Percentiles rank a stretch among this genome's conserved stretches.
Conservation (phyloP, 805 yeast genomes). For the Sugiyamaella boreocaroliniensis region DNA sequence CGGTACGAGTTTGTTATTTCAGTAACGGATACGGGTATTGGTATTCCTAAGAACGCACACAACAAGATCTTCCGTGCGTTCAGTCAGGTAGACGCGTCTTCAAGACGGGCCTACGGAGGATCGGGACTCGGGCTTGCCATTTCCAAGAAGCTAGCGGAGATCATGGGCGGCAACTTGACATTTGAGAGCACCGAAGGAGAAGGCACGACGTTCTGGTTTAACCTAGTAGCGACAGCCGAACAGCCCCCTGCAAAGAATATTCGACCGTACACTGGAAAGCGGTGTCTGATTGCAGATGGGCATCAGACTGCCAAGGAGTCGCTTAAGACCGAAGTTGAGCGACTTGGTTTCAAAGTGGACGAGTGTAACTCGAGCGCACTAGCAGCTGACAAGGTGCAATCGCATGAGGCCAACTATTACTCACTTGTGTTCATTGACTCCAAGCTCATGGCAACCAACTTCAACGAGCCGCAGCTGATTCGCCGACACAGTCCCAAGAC, state of each 20-base stretch:
- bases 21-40: conserved; percentile 49
- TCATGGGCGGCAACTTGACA: conserved; percentile 43
- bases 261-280: conserved; percentile 16
- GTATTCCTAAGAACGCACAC: conserved; percentile 42
- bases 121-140: conserved; percentile 47
- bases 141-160: conserved; percentile 41
- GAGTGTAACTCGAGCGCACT: conserved; percentile 19
- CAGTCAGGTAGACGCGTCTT: conserved; percentile 51
- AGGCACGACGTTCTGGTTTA: conserved; percentile 43
- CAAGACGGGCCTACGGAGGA: conserved; percentile 47
- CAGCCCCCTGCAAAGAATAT: conserved; percentile 22
- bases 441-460: conserved; percentile 12
- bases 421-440: conserved; percentile 20
- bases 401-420: conserved; percentile 13
- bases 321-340: conserved; percentile 31
- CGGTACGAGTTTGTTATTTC: conserved; percentile 36
- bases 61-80: conserved; percentile 46
- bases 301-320: conserved; percentile 32
- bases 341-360: conserved; percentile 33
- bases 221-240: conserved; percentile 29
- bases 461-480: conserved; percentile 10
- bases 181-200: conserved; percentile 42
- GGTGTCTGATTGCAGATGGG: conserved; percentile 32
- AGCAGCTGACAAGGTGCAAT: conserved; percentile 14
- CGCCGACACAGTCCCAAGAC: conserved; percentile 14